A percentile compares a stretch with the other conserved stretches of the same genome.
Evolutionary conservation across 140 eudicot genomes (phyloP).

Genomic region (Senecio squalidus): DNA sequence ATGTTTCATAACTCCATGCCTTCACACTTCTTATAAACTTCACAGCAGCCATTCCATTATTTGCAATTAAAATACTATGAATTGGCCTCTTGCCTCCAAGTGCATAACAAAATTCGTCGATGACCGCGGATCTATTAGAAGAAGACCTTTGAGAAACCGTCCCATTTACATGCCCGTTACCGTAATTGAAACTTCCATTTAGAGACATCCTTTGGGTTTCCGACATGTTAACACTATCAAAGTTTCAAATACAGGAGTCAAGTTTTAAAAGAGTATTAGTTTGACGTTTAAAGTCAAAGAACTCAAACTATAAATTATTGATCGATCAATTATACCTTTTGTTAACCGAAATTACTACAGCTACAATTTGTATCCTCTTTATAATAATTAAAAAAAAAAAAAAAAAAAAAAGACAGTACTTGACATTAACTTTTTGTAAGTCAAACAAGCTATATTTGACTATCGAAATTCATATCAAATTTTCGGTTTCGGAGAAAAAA

Average conservation of each 20-base stretch:
- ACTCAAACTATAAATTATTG: too few relatives aligned
- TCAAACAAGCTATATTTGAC: slow-evolving; percentile 3
- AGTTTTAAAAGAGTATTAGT: background rate
- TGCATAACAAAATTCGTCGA: slow-evolving; percentile 80
- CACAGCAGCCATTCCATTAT: slow-evolving; percentile 99
- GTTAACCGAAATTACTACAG: too few relatives aligned
- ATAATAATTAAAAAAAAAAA: too few relatives aligned
- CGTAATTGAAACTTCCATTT: slow-evolving; percentile 32
- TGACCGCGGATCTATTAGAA: slow-evolving; percentile 42
- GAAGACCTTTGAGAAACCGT: slow-evolving; percentile 54
- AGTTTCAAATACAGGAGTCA: background rate
- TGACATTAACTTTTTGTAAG: too few relatives aligned
- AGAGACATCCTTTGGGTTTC: slow-evolving; percentile 53
- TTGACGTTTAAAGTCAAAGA: background rate
- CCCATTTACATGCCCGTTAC: slow-evolving; percentile 49
- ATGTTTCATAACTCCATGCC: slow-evolving; percentile 96
- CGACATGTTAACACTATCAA: slow-evolving; percentile 44
- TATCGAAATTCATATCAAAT: background rate
- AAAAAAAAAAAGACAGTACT: too few relatives aligned
- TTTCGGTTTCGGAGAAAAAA: background rate
- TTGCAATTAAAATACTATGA: slow-evolving; percentile 82
- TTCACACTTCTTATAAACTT: slow-evolving; percentile 92
- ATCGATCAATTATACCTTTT: too few relatives aligned
- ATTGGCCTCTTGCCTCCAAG: slow-evolving; percentile 87
- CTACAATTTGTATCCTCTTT: too few relatives aligned